A percentile compares a stretch with the other conserved stretches of the same genome.
These are phyloP conservation scores for Aspergillus ochraceus DNA, from an alignment of 2,329 filamentous ascomycete species.

Conservation along the genomic window DNA sequence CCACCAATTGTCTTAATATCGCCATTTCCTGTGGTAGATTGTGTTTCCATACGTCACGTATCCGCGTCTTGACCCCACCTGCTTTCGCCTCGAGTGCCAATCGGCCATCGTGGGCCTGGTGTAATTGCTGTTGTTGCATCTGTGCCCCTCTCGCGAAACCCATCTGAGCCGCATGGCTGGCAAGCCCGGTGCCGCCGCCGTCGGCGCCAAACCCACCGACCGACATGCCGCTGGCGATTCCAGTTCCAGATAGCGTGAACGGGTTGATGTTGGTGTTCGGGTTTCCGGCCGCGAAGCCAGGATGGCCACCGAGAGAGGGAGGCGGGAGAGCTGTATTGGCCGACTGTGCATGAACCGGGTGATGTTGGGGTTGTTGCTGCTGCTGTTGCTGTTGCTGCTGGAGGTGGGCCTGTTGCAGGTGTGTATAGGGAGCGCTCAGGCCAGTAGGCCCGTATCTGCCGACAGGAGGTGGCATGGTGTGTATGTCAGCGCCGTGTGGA, in stretches of 20 bases:
- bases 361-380: constrained; percentile 46
- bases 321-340: constrained; percentile 52
- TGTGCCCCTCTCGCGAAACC: constrained; percentile 75
- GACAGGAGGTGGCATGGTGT: constrained; percentile 58
- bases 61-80: constrained; percentile 69
- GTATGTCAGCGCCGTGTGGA: constrained; percentile 10
- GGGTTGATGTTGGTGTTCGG: constrained; percentile 68
- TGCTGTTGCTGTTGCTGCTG: constrained; percentile 38
- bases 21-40: constrained; percentile 92
- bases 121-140: constrained; percentile 59
- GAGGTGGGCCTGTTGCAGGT: constrained; percentile 54
- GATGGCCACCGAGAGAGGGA: constrained; percentile 64
- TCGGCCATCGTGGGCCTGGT: constrained; percentile 53
- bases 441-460: constrained; percentile 59
- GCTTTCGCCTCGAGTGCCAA: constrained; percentile 56
- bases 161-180: constrained; percentile 83
- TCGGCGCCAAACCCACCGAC: constrained; percentile 59
- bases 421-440: constrained; percentile 60
- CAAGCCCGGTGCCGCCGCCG: constrained; percentile 67
- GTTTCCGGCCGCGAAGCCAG: constrained; percentile 64
- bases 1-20: constrained; percentile 75
- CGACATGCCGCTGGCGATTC: constrained; percentile 56
- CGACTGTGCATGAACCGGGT: constrained; percentile 44
- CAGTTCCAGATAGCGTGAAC: constrained; percentile 56
- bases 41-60: constrained; percentile 94